Evolutionary conservation across 805 yeast genomes (phyloP).

Genomic region (Maudiozyma pseudohumilis): DNA sequence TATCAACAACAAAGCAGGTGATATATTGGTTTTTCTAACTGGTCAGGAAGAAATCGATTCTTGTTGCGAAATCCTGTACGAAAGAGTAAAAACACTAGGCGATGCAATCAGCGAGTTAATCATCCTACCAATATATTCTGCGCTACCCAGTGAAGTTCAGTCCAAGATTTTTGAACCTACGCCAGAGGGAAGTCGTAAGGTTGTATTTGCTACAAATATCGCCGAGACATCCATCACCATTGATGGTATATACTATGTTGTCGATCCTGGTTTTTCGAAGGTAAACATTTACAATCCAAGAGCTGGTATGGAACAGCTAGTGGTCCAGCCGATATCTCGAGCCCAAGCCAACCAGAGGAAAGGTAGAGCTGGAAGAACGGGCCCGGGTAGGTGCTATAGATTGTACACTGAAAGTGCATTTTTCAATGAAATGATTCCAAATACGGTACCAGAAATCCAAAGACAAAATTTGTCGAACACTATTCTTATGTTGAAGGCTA

Average conservation of each 20-base stretch:
- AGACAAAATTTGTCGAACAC: conserved; percentile 80
- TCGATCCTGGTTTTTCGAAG: conserved; percentile 93
- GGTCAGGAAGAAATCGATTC: conserved; percentile 96
- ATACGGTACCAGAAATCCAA: conserved; percentile 84
- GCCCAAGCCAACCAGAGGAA: conserved; percentile 95
- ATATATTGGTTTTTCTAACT: conserved; percentile 70
- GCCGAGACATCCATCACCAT: conserved; percentile 97
- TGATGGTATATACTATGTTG: conserved; percentile 83
- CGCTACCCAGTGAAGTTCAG: conserved; percentile 85
- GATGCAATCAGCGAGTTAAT: conserved; percentile 54
- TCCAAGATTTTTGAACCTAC: conserved; percentile 82
- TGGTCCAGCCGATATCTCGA: conserved; percentile 78
- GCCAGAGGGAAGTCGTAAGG: conserved; percentile 74
- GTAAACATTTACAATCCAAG: conserved; percentile 81
- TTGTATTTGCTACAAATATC: conserved; percentile 88
- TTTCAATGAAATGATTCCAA: conserved; percentile 64
- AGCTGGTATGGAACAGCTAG: conserved; percentile 82
- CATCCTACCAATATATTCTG: conserved; percentile 82
- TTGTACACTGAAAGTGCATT: conserved; percentile 81
- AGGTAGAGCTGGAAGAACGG: conserved; percentile 96
- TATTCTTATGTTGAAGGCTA: conserved; percentile 75
- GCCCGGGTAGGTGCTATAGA: conserved; percentile 90
- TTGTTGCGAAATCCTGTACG: conserved; percentile 63
- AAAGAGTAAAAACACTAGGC: conserved; percentile 59
- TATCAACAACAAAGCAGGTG: conserved; percentile 67